These are phyloP conservation scores for Trichoderma cornu-damae DNA, from an alignment of 2,329 filamentous ascomycete species.

Conservation along the genomic window DNA sequence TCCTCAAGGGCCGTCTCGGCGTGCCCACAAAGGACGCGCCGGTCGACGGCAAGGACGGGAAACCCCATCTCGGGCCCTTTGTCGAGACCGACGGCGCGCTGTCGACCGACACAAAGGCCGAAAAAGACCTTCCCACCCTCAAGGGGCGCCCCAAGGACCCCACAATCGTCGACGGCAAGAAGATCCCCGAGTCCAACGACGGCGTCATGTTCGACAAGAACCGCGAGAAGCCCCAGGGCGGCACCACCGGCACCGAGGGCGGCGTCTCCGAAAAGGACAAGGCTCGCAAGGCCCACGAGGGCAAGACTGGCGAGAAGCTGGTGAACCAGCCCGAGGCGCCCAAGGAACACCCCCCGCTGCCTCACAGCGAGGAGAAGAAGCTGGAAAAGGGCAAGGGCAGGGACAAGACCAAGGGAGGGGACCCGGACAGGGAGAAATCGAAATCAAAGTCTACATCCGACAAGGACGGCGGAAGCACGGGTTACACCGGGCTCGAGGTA, in stretches of 20 bases:
- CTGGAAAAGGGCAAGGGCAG: slow-evolving; percentile 39
- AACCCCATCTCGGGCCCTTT: slow-evolving; percentile 82
- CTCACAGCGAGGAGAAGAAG: slow-evolving; percentile 74
- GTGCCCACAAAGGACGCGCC: slow-evolving; percentile 68
- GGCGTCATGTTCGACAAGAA: slow-evolving; percentile 92
- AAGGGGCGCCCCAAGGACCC: slow-evolving; percentile 49
- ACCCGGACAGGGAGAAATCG: slow-evolving; percentile 33
- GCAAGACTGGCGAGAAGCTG: slow-evolving; percentile 57
- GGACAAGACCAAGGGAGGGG: slow-evolving; percentile 28
- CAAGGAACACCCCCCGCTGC: slow-evolving; percentile 77
- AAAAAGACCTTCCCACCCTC: slow-evolving; percentile 38
- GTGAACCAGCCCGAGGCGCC: slow-evolving; percentile 77
- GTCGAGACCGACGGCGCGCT: slow-evolving; percentile 50
- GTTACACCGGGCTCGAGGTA: slow-evolving; percentile 37
- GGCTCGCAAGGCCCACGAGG: slow-evolving; percentile 63
- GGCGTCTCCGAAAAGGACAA: slow-evolving; percentile 86
- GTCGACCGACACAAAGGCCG: slow-evolving; percentile 31
- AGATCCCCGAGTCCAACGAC: slow-evolving; percentile 61
- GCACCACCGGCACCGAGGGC: slow-evolving; percentile 82
- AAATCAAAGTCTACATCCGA: slow-evolving; percentile 38
- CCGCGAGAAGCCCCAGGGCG: slow-evolving; percentile 69
- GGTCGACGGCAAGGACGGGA: slow-evolving; percentile 88
- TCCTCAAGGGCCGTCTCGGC: slow-evolving; percentile 33
- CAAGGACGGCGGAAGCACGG: slow-evolving; percentile 35
- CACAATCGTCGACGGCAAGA: slow-evolving; percentile 53